phyloP scores from a whole-genome alignment of 495 filamentous ascomycete species.

The Penicillium ochrochloron region DNA sequence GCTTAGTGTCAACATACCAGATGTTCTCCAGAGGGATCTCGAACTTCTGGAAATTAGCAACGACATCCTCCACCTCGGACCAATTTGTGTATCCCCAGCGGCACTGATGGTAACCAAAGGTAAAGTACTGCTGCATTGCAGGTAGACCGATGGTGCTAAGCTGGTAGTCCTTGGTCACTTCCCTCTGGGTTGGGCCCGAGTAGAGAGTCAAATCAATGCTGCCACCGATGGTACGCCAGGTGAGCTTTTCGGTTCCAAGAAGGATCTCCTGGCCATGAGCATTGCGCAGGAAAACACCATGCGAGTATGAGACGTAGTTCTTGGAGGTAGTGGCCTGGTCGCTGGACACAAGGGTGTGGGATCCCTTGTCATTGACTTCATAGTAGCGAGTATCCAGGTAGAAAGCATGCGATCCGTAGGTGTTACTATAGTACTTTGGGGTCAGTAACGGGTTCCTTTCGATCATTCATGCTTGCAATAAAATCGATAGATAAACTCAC shows the following conservation, averaged over 20 bases:
- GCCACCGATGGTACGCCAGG: conserved; percentile 73
- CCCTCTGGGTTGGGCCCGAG: conserved; percentile 58
- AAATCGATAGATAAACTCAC: conserved; percentile 32
- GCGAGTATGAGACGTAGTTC: conserved; percentile 63
- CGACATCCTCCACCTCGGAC: conserved; percentile 57
- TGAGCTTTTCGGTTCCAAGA: conserved; percentile 66
- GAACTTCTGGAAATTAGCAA: conserved; percentile 61
- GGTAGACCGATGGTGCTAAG: conserved; percentile 60
- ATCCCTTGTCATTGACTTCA: conserved; percentile 57
- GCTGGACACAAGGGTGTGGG: conserved; percentile 56
- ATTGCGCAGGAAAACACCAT: conserved; percentile 66
- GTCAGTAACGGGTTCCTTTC: not conserved
- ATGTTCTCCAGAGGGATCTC: conserved; percentile 69
- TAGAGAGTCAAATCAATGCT: conserved; percentile 68
- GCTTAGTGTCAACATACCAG: conserved; percentile 51
- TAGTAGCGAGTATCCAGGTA: conserved; percentile 70
- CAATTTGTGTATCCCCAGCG: conserved; percentile 69
- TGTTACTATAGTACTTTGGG: conserved; percentile 43
- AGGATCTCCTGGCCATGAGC: conserved; percentile 79
- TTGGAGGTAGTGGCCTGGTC: conserved; percentile 57
- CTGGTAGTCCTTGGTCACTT: conserved; percentile 63
- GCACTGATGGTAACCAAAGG: conserved; percentile 68
- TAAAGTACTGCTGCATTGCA: conserved; percentile 66
- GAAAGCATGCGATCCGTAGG: conserved; percentile 66
- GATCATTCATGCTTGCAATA: not conserved